Evolutionary conservation across 306 rosid species (phyloP), one percentile per base, ranked within the genome.

Genomic region (Luffa acutangula): DNA sequence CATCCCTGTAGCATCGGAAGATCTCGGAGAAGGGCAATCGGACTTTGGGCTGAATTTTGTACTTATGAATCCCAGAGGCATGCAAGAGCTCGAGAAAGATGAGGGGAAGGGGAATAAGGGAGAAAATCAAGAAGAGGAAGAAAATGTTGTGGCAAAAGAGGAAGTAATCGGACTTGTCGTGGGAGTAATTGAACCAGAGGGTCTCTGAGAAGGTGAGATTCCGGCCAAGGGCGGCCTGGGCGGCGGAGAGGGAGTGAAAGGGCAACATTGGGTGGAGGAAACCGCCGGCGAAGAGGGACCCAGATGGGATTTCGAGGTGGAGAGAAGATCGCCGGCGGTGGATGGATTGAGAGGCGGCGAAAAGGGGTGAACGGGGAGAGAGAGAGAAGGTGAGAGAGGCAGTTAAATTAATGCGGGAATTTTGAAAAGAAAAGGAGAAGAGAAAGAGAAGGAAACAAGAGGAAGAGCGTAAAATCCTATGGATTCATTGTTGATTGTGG

Each of bases 101-200:
- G 21, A 90, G 70, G 13, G 97, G 98, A n/a, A 94, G 79, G 11
- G 98, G 96, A 4, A 72, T 80, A 57, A 89, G 1, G 25, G 97
- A 90, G 91, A 88, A 94, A 21, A 89, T 41, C 65, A 90, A 8
- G 64, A 86, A 90, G 67, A 94, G 91, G 85, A 94, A 90, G 63
- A 92, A 75, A 41, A 86, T 77, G 85, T 89, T 92, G 80, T 94
- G 98, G 82, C 91, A 87, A 83, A 84, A 91, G 54, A 94, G 97
- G 41, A 87, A 78, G 88, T 90, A 89, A 67, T 92, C 93, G 78
- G 97, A 81, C 86, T 89, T 92, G 4, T 60, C 18, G 13, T 90
- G 90, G 0, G 98, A 92, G 89, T 94, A 94, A 25, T 87, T 87
- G 87, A 90, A 90, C 98, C 98, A 94, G 9, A 92, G 51, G 20